Evolutionary conservation across 2,329 filamentous ascomycete genomes (phyloP), one percentile per base, ranked within the genome.

Genomic region (Aspergillus brunneoviolaceus): DNA sequence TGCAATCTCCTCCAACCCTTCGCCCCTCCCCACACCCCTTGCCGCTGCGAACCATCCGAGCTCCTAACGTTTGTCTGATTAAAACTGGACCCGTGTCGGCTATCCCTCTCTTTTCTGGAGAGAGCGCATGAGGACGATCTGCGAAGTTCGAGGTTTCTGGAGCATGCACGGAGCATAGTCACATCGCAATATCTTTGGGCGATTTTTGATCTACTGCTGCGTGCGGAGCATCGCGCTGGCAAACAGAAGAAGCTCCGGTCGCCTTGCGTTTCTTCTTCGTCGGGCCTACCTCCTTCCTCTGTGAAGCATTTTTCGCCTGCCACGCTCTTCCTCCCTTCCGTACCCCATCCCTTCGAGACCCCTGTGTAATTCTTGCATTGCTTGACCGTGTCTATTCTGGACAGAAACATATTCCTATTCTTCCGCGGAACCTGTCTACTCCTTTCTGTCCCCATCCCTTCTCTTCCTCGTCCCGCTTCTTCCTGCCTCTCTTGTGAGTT

Each of bases 131-230:
- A 76, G 69, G 69, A 66, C 69, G 68, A 74, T 72, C 70, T 70
- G 69, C 72, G 67, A 65, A 63, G 65, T 72, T 72, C 67, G 70
- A 72, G 68, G 70, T 76, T 75, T 69, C 70, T 74, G 70, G 72
- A 72, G 74, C 72, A 76, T 76, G 74, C 74, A 76, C 74, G 72
- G 73, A 76, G 74, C 68, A 71, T 74, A 74, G 73, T 73, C 71
- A 72, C 68, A 61, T 73, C 66, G 69, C 72, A 67, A 67, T 69
- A 66, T 56, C 62, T 60, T 58, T 67, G 66, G 67, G 51, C 60
- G 65, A 64, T 66, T 68, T 35, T 66, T 57, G 61, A 67, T 64
- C 61, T 64, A 64, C 69, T 63, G 66, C 60, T 68, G 66, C 61
- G 64, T 66, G 65, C 69, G 65, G 64, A 54, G 54, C 57, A 64